Evolutionary conservation across 768 basidiomycete species (phyloP).

Genomic region (Austroboletus festivus): DNA sequence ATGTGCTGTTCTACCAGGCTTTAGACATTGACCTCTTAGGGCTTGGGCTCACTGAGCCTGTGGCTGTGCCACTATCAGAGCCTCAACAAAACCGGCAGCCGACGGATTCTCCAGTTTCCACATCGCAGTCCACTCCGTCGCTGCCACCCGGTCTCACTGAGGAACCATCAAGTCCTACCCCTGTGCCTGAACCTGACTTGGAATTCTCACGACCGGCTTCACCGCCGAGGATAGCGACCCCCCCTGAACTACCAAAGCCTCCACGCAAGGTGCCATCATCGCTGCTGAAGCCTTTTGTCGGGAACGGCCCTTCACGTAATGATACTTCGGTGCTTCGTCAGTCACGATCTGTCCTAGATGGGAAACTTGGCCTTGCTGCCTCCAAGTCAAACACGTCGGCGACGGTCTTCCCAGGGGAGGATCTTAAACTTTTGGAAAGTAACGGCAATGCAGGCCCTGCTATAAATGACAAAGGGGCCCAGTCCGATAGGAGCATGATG

Average conservation of each 20-base stretch:
- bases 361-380: constrained; percentile 18
- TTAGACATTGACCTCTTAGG: constrained; percentile 74
- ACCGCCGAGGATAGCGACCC: constrained; percentile 17
- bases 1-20: constrained; percentile 96
- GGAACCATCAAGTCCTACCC: constrained; percentile 17
- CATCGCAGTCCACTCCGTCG: constrained; percentile 24
- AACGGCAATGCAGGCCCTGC: constrained; percentile 29
- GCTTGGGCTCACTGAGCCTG: constrained; percentile 56
- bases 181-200: constrained; percentile 15
- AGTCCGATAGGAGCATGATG: constrained; percentile 40
- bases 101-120: constrained; percentile 26
- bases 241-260: constrained; percentile 21
- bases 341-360: constrained; percentile 21
- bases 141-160: constrained; percentile 39
- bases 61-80: constrained; percentile 15
- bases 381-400: constrained; percentile 13
- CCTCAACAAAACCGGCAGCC: constrained; percentile 9
- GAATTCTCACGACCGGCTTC: too few relatives aligned
- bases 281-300: constrained; percentile 16
- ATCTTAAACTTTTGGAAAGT: constrained; percentile 23
- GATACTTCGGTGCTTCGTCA: constrained; percentile 21
- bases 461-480: constrained; percentile 31
- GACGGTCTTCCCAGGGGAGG: constrained; percentile 19
- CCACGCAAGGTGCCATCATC: constrained; percentile 23
- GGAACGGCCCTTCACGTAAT: constrained; percentile 19